phyloP scores from a whole-genome alignment of 495 filamentous ascomycete genomes.

The Aspergillus nanangensis region DNA sequence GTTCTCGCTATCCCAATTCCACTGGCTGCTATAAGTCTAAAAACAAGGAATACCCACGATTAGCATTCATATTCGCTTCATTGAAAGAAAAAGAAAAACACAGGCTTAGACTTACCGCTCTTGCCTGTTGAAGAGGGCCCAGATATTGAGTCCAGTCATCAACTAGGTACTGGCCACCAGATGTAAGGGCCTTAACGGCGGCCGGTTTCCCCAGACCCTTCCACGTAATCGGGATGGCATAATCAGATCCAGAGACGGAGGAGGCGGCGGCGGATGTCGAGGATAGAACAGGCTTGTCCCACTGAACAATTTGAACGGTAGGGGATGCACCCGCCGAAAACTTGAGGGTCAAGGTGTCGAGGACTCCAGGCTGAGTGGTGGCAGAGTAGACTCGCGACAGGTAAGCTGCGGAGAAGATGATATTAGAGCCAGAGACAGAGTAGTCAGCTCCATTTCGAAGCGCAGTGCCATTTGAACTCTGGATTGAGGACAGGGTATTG shows the following conservation, averaged over 20 bases:
- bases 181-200: slow-evolving; percentile 49
- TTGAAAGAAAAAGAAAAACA: not conserved
- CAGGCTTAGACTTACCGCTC: slow-evolving; percentile 26
- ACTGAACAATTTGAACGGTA: slow-evolving; percentile 45
- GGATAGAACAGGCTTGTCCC: slow-evolving; percentile 39
- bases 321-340: slow-evolving; percentile 48
- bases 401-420: slow-evolving; percentile 46
- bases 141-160: slow-evolving; percentile 56
- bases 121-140: slow-evolving; percentile 49
- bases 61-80: not conserved
- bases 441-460: slow-evolving; percentile 40
- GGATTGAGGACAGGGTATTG: slow-evolving; percentile 47
- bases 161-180: slow-evolving; percentile 44
- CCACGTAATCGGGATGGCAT: slow-evolving; percentile 49
- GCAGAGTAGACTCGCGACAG: slow-evolving; percentile 38
- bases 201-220: slow-evolving; percentile 43
- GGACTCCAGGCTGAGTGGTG: slow-evolving; percentile 33
- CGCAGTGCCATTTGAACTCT: slow-evolving; percentile 26
- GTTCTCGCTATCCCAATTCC: slow-evolving; percentile 41
- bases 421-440: slow-evolving; percentile 32
- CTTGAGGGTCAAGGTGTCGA: slow-evolving; percentile 46
- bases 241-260: slow-evolving; percentile 34
- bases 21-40: slow-evolving; percentile 46
- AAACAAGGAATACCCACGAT: not conserved
- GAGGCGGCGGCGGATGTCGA: slow-evolving; percentile 35